Percentiles rank a stretch among this genome's conserved stretches.
Conservation (phyloP, 2,329 filamentous ascomycete genomes). For the Fonsecaea multimorphosa region DNA sequence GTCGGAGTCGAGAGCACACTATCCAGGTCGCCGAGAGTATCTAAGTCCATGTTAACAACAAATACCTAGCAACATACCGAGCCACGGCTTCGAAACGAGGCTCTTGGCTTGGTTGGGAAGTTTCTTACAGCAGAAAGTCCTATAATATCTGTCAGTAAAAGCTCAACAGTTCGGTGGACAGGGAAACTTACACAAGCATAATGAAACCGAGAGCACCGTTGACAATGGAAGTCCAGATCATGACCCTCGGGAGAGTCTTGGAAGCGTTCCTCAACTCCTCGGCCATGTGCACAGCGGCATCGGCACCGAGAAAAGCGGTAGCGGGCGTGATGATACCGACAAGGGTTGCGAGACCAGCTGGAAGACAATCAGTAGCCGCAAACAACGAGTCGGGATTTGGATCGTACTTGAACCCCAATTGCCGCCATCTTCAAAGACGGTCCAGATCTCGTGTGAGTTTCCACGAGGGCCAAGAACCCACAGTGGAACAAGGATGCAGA, state of each 20-base stretch:
- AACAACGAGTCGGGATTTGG: neutral
- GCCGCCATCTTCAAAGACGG: constrained; percentile 52
- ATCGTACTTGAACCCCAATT: constrained; percentile 44
- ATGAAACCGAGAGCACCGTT: constrained; percentile 48
- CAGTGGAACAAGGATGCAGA: constrained; percentile 44
- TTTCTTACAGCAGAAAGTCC: constrained; percentile 2
- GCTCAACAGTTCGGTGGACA: neutral
- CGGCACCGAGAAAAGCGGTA: constrained; percentile 50
- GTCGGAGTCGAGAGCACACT: constrained; percentile 42
- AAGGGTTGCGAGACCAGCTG: constrained; percentile 50
- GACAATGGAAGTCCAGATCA: constrained; percentile 45
- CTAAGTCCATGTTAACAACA: constrained; percentile 39
- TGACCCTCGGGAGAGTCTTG: constrained; percentile 46
- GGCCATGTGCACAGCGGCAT: constrained; percentile 46
- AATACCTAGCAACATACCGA: too few species aligned
- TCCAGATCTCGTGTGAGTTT: constrained; percentile 53
- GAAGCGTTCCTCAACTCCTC: constrained; percentile 50
- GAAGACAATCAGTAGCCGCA: neutral
- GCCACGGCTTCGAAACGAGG: neutral
- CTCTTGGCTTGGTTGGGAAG: neutral
- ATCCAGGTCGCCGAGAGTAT: constrained; percentile 44
- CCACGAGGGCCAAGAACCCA: constrained; percentile 44
- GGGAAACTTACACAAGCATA: constrained; percentile 41
- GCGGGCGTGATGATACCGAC: constrained; percentile 51
- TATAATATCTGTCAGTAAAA: neutral